Evolutionary conservation across 352 stramenopile species (phyloP), one percentile per base, ranked within the genome.

Genomic region (Pythium periplocum): DNA sequence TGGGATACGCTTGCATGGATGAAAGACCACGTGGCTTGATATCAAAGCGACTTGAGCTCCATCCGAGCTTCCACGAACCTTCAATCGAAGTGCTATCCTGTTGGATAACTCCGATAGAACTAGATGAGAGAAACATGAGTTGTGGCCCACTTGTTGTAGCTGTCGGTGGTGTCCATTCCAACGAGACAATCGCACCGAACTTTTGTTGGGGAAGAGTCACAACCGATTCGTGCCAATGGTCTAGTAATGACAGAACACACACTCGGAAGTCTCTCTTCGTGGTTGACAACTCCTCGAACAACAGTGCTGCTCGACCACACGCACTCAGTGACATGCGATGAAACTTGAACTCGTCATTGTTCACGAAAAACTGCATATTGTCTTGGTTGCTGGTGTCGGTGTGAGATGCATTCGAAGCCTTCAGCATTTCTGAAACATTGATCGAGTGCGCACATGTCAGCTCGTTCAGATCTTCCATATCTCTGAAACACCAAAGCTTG

Each of bases 161-260:
- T 11, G 83, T 57, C 32, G 63, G 68, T 2, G 77, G 78, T 3
- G 76, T 87, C 78, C 82, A 92, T 48, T 87, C 58, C 37, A 92
- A 68, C 2, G 74, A 76, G 7, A 86, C 44, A 32, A 92, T 54
- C 8, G 59, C 51, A 8, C 79, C 78, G 53, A 83, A 79, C 26
- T 89, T 75, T 41, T 89, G 82, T 17, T 73, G 71, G 12, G 72
- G 52, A 32, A 92, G 55, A 11, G 52, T 49, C 7, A 90, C 64
- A 34, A 88, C 53, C 0, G 63, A 78, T 72, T 92, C 78, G 33
- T 75, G 64, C 6, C 57, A 74, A 26, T 47, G 71, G 26, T 89
- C 78, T 47, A 86, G 65, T 1, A 64, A 40, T 38, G 72, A 69
- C 7, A 84, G 53, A 31, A 90, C 69, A 51, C 80, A 87, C 5